Evolutionary conservation across 495 filamentous ascomycete genomes (phyloP).

Genomic region (Annulohypoxylon stygium): DNA sequence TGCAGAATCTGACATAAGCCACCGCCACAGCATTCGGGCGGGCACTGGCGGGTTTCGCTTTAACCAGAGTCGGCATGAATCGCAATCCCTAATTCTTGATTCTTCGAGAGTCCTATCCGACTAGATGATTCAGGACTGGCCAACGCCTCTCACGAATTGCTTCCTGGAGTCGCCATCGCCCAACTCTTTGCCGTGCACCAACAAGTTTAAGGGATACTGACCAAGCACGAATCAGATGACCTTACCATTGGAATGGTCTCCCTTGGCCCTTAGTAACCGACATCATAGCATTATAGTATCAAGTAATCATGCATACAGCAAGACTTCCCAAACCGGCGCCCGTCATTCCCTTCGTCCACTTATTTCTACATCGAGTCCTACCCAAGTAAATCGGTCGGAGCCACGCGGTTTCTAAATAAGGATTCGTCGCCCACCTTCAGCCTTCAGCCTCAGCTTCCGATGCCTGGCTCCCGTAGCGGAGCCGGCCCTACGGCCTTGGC

Average conservation of each 20-base stretch:
- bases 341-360: background rate
- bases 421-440: background rate
- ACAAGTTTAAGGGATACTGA: background rate
- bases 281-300: background rate
- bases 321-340: background rate
- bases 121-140: background rate
- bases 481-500: background rate
- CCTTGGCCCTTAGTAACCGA: background rate
- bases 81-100: background rate
- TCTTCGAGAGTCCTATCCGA: background rate
- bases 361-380: background rate
- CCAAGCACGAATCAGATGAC: background rate
- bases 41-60: background rate
- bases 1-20: background rate
- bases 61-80: background rate
- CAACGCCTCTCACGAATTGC: background rate
- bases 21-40: background rate
- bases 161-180: background rate
- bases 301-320: background rate
- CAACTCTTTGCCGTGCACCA: background rate
- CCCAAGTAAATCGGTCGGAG: background rate
- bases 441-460: background rate
- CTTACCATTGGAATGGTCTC: background rate
- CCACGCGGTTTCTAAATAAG: conserved; percentile 5
- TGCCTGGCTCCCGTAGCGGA: background rate